phyloP scores from a whole-genome alignment of 331 rosid species.

The Malus hybrid region DNA sequence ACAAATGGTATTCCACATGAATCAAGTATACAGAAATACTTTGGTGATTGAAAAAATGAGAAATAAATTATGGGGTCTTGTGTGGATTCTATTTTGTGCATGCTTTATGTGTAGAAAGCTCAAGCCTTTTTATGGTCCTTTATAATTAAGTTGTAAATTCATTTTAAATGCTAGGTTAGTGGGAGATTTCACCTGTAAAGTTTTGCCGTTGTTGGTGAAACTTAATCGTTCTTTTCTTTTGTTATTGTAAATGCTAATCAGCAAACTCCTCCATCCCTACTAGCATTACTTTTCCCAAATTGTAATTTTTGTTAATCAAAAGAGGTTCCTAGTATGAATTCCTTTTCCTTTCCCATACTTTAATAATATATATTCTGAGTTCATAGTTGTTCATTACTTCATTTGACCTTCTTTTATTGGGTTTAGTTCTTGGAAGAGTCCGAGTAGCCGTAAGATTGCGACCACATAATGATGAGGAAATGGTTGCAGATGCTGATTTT shows the following conservation, averaged over 20 bases:
- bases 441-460: slow-evolving; percentile 93
- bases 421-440: slow-evolving; percentile 93
- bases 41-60: neutral
- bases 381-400: slow-evolving; percentile 1
- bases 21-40: neutral
- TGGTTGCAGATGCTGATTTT: slow-evolving; percentile 77
- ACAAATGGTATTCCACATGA: neutral
- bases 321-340: neutral
- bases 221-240: neutral
- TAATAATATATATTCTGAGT: neutral
- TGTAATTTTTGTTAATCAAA: neutral
- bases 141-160: neutral
- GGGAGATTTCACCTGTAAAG: neutral
- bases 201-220: neutral
- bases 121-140: neutral
- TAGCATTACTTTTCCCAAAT: neutral
- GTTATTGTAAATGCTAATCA: neutral
- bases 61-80: too few species aligned
- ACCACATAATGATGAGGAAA: slow-evolving; percentile 79
- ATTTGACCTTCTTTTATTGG: slow-evolving; percentile 11
- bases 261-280: neutral
- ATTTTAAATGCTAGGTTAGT: neutral
- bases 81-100: neutral
- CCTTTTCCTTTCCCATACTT: neutral
- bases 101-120: neutral